Evolutionary conservation across 2,329 filamentous ascomycete species (phyloP).

Genomic region (Aspergillus sp.): DNA sequence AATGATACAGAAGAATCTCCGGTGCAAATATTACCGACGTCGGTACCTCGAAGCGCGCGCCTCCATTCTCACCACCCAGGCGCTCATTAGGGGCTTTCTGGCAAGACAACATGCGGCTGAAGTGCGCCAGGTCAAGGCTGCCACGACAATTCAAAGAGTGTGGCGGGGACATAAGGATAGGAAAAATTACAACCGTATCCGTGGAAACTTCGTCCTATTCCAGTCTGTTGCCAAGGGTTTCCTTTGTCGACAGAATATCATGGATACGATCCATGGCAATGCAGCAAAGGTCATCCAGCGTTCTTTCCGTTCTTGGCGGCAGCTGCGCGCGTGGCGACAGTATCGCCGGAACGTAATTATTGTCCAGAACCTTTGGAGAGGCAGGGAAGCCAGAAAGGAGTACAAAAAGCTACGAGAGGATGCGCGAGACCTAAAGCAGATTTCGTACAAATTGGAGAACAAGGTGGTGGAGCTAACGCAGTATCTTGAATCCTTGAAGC

Average conservation of each 20-base stretch:
- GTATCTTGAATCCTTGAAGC: conserved; percentile 85
- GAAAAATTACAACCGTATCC: conserved; percentile 73
- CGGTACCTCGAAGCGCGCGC: conserved; percentile 85
- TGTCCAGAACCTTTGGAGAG: conserved; percentile 91
- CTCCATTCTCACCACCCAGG: conserved; percentile 77
- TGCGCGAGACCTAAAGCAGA: conserved; percentile 96
- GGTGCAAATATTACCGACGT: conserved; percentile 90
- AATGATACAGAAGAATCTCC: conserved; percentile 98
- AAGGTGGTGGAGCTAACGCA: conserved; percentile 99
- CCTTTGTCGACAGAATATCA: conserved; percentile 83
- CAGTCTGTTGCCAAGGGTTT: conserved; percentile 91
- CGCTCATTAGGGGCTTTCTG: conserved; percentile 72
- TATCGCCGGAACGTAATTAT: conserved; percentile 88
- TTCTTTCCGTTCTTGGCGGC: conserved; percentile 77
- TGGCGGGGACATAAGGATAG: conserved; percentile 93
- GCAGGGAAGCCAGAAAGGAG: conserved; percentile 71
- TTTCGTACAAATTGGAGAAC: conserved; percentile 99
- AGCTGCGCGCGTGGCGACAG: conserved; percentile 77
- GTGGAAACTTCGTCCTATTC: conserved; percentile 81
- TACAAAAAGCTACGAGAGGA: conserved; percentile 95
- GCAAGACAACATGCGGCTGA: conserved; percentile 78
- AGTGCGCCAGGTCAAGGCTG: conserved; percentile 77
- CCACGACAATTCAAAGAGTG: conserved; percentile 89
- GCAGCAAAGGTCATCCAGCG: conserved; percentile 88
- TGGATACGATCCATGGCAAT: conserved; percentile 91